Evolutionary conservation across 305 asterid genomes (phyloP).

Genomic region (Solanum chacoense): DNA sequence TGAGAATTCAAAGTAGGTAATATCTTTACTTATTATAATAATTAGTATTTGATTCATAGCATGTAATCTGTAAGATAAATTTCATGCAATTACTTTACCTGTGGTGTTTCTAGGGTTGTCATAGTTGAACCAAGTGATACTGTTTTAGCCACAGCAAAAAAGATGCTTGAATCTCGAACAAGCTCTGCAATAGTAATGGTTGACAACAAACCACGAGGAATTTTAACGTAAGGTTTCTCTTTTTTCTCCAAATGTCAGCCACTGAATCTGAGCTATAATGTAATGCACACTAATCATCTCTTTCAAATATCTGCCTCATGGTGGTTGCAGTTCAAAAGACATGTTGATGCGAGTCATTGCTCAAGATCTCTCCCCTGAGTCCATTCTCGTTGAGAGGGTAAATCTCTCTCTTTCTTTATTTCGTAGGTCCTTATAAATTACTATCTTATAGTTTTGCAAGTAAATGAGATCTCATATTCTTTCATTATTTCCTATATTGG

Average conservation of each 20-base stretch:
- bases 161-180: conserved; percentile 57
- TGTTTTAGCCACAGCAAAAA: conserved; percentile 65
- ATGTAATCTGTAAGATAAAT: background rate
- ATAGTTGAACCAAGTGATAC: conserved; percentile 71
- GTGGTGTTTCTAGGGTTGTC: conserved; percentile 44
- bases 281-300: background rate
- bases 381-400: conserved; percentile 85
- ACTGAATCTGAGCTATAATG: background rate
- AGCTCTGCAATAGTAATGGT: conserved; percentile 72
- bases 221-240: conserved; percentile 61
- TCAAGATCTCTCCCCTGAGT: conserved; percentile 67
- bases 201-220: conserved; percentile 84
- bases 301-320: background rate
- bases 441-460: background rate
- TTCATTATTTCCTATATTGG: background rate
- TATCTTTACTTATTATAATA: conserved; percentile 38
- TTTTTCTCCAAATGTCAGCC: background rate
- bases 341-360: conserved; percentile 94
- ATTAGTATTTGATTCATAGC: background rate
- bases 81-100: background rate
- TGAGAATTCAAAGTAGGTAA: conserved; percentile 99
- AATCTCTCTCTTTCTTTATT: background rate
- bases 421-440: background rate
- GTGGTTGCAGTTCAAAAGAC: conserved; percentile 62
- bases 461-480: background rate